These are phyloP conservation scores for Komagataella ulmi DNA, from an alignment of 805 yeast genomes.

Conservation along the genomic window DNA sequence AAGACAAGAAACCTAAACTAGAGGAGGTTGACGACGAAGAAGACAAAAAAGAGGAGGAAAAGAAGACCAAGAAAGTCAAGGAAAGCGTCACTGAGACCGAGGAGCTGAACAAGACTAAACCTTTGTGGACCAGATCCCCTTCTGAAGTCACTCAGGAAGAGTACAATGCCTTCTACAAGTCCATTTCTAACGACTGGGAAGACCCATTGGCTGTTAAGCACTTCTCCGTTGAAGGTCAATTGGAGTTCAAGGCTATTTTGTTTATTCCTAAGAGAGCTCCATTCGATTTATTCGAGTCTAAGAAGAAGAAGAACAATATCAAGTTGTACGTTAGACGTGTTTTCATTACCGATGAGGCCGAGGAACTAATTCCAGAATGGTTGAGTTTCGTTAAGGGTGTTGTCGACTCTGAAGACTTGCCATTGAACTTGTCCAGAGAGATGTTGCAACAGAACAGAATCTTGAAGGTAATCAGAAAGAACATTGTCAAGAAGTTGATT, in stretches of 20 bases:
- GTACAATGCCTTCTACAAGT: constrained; percentile 98
- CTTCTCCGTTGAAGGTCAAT: constrained; percentile 99
- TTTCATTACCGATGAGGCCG: constrained; percentile 98
- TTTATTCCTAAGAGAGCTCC: constrained; percentile 99
- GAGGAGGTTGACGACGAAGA: constrained; percentile 72
- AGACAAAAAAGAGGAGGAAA: constrained; percentile 54
- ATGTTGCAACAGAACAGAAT: constrained; percentile 99
- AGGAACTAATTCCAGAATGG: constrained; percentile 99
- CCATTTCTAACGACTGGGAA: constrained; percentile 99
- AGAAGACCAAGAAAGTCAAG: constrained; percentile 78
- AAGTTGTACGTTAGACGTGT: constrained; percentile 98
- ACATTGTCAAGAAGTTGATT: constrained; percentile 94
- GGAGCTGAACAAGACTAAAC: constrained; percentile 98
- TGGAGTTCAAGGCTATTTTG: constrained; percentile 96
- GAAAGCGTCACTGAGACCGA: constrained; percentile 92
- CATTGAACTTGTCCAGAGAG: constrained; percentile 99
- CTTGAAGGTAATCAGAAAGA: constrained; percentile 97
- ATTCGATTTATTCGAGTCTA: constrained; percentile 92
- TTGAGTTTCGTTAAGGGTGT: constrained; percentile 95
- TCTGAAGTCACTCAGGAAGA: constrained; percentile 95
- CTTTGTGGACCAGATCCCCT: constrained; percentile 99
- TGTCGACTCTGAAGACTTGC: constrained; percentile 98
- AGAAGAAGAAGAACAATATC: constrained; percentile 98
- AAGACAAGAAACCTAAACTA: constrained; percentile 36
- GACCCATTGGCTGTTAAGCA: constrained; percentile 99